These are phyloP conservation scores for Picochlorum sp. DNA, from an alignment of 139 green algal species.

Conservation along the genomic window DNA sequence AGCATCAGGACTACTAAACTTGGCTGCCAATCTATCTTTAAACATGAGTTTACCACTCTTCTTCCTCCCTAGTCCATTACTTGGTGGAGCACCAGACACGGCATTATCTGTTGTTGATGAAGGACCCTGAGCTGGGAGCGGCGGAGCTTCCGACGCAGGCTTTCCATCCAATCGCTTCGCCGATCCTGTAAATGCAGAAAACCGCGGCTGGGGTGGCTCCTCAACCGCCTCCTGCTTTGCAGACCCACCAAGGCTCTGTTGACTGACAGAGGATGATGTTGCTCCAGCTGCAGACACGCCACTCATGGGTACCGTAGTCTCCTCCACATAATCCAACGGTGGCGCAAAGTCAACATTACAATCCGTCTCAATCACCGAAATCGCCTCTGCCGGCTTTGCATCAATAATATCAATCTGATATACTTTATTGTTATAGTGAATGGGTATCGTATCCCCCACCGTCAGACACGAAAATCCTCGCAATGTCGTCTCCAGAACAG, in stretches of 20 bases:
- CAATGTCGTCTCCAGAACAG: constrained; percentile 91
- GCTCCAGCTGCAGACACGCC: neutral
- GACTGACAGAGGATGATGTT: neutral
- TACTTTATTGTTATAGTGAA: constrained; percentile 94
- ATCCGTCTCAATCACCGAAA: constrained; percentile 97
- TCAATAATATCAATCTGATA: constrained; percentile 89
- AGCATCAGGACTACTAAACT: constrained; percentile 8
- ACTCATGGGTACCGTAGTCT: constrained; percentile 19
- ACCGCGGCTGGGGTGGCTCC: constrained; percentile 44
- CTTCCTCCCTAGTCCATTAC: neutral
- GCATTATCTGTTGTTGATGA: no score
- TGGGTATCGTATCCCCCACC: constrained; percentile 75
- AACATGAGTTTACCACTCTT: constrained; percentile 26
- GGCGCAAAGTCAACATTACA: constrained; percentile 94
- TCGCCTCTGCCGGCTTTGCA: constrained; percentile 71
- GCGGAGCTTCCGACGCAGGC: constrained; percentile 14
- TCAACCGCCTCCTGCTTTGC: constrained; percentile 15
- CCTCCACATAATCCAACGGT: constrained; percentile 94
- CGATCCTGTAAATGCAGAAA: constrained; percentile 71
- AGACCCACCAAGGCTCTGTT: neutral
- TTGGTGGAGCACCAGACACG: neutral
- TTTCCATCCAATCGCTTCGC: constrained; percentile 75
- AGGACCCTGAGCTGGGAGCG: no score
- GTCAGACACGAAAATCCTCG: constrained; percentile 51
- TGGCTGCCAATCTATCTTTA: constrained; percentile 24